Conservation (phyloP, 2,329 filamentous ascomycete species). For the Nemania abortiva region DNA sequence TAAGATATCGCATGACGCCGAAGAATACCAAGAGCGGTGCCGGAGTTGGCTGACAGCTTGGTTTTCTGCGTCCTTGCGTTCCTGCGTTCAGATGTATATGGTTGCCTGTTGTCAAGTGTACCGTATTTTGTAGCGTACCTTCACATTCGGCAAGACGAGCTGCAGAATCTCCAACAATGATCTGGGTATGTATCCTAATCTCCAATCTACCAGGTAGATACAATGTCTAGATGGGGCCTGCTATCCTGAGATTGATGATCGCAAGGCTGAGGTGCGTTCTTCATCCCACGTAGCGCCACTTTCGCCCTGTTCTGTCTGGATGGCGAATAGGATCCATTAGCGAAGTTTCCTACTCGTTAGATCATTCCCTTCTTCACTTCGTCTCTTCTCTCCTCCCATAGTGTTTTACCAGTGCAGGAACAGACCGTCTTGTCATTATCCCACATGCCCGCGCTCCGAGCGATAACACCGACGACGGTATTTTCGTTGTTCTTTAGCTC, state of each 20-base stretch:
- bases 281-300: neutral
- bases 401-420: conserved; percentile 96
- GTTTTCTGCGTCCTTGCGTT: conserved; percentile 1
- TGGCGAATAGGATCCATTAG: neutral
- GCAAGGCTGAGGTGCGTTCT: conserved; percentile 20
- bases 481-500: conserved; percentile 80
- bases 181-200: conserved; percentile 14
- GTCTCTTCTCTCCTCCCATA: conserved; percentile 96
- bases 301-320: conserved; percentile 1
- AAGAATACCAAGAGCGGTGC: conserved; percentile 6
- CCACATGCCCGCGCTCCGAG: conserved; percentile 96
- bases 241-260: conserved; percentile 11
- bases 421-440: conserved; percentile 99
- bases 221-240: conserved; percentile 15
- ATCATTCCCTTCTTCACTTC: conserved; percentile 92
- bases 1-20: conserved; percentile 37
- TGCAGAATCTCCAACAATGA: conserved; percentile 12
- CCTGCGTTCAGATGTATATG: neutral
- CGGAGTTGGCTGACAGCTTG: conserved; percentile 10
- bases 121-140: neutral
- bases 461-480: conserved; percentile 92
- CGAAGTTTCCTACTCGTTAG: conserved; percentile 58
- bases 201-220: conserved; percentile 27
- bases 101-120: neutral
- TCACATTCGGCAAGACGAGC: conserved; percentile 19